Evolutionary conservation across 2,329 filamentous ascomycete species (phyloP).

Genomic region (Bipolaris victoriae): DNA sequence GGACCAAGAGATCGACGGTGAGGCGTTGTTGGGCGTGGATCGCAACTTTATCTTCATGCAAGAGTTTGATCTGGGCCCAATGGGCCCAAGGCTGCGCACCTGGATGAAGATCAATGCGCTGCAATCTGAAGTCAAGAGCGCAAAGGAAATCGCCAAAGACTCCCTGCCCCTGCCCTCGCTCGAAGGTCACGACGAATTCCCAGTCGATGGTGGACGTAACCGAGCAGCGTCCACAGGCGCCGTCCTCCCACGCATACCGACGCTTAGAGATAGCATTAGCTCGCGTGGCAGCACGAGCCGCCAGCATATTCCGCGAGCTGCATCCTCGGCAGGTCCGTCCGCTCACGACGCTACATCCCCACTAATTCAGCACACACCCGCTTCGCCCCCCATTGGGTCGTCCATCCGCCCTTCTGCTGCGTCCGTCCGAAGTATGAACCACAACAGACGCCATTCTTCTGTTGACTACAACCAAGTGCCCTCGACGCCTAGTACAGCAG

Average conservation of each 20-base stretch:
- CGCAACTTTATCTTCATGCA: constrained; percentile 95
- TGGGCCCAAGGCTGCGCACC: constrained; percentile 86
- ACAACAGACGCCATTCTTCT: constrained; percentile 85
- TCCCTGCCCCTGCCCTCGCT: constrained; percentile 46
- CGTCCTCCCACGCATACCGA: constrained; percentile 48
- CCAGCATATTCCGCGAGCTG: constrained; percentile 40
- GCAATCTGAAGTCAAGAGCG: constrained; percentile 80
- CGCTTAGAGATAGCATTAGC: constrained; percentile 41
- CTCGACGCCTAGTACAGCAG: constrained; percentile 30
- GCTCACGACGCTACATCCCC: constrained; percentile 51
- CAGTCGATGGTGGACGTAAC: constrained; percentile 54
- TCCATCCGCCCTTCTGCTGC: constrained; percentile 73
- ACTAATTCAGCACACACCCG: constrained; percentile 52
- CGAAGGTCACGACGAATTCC: constrained; percentile 27
- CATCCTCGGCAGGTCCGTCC: constrained; percentile 40
- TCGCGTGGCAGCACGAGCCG: constrained; percentile 33
- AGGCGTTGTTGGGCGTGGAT: constrained; percentile 92
- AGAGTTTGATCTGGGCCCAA: constrained; percentile 89
- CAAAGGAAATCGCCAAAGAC: constrained; percentile 50
- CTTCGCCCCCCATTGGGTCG: constrained; percentile 50
- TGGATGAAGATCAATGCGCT: constrained; percentile 96
- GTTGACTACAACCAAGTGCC: constrained; percentile 68
- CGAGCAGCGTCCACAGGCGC: constrained; percentile 54
- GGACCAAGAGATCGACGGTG: constrained; percentile 94
- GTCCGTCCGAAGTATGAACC: constrained; percentile 80